Percentiles rank a stretch among this genome's conserved stretches.
Evolutionary conservation across 805 yeast species (phyloP).

Genomic region (Cyberlindnera lachancei): DNA sequence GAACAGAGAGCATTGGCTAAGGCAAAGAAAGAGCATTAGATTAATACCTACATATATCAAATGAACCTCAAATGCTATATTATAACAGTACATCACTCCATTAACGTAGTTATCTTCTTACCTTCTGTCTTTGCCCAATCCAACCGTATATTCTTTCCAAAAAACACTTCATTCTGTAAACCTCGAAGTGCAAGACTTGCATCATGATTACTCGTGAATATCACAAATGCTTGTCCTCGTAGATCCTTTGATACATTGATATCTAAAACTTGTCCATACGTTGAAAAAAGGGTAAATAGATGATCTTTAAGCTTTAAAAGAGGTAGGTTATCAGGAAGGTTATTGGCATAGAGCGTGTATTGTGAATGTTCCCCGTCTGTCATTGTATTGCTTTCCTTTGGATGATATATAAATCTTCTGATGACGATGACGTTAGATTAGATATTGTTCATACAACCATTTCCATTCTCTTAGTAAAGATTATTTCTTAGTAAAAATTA

Average conservation of each 20-base stretch:
- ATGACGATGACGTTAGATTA: too few species aligned
- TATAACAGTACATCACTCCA: too few species aligned
- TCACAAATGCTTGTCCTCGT: conserved; percentile 65
- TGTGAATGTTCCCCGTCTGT: conserved; percentile 17
- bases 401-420: too few species aligned
- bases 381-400: background rate
- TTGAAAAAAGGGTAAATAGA: conserved; percentile 50
- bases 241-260: conserved; percentile 37
- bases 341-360: conserved; percentile 47
- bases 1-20: conserved; percentile 9
- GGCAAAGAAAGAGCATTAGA: conserved; percentile 4
- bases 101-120: conserved; percentile 9
- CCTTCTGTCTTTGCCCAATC: conserved; percentile 34
- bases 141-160: conserved; percentile 43
- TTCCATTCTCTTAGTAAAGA: too few species aligned
- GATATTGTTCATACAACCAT: too few species aligned
- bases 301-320: conserved; percentile 38
- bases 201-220: conserved; percentile 39
- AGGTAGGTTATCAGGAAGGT: conserved; percentile 51
- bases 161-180: conserved; percentile 40
- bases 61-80: background rate
- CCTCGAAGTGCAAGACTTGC: conserved; percentile 45
- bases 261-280: conserved; percentile 58
- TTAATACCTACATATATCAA: background rate
- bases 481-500: too few species aligned